These are phyloP conservation scores for Marasmius fiardii DNA, from an alignment of 1,284 basidiomycete species.

Conservation along the genomic window DNA sequence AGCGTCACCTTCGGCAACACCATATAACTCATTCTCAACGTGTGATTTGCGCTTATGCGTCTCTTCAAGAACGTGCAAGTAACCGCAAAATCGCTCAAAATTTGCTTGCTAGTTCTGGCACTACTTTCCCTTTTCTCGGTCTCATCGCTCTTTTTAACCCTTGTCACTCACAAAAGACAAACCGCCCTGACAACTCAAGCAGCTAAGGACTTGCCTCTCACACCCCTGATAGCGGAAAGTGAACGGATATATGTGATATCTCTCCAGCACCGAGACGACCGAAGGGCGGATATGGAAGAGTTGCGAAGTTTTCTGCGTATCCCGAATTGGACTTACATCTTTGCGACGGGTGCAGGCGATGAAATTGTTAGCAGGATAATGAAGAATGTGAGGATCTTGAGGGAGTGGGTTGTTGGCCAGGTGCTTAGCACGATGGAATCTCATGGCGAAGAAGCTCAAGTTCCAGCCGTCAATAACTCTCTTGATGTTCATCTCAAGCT, in stretches of 20 bases:
- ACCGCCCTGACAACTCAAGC: background rate
- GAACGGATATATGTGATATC: conserved; percentile 53
- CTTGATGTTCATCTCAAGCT: conserved; percentile 4
- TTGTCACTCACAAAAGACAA: background rate
- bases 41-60: too few relatives aligned
- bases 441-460: background rate
- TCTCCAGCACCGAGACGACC: conserved; percentile 46
- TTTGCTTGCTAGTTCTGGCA: too few relatives aligned
- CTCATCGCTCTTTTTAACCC: too few relatives aligned
- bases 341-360: conserved; percentile 41
- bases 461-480: conserved; percentile 3
- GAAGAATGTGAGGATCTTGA: conserved; percentile 35
- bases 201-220: background rate
- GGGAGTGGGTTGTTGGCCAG: conserved; percentile 15
- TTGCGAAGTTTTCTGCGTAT: conserved; percentile 37
- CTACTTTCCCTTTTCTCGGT: too few relatives aligned
- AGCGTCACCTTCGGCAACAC: too few relatives aligned
- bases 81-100: too few relatives aligned
- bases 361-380: conserved; percentile 36
- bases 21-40: too few relatives aligned
- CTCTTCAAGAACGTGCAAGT: too few relatives aligned
- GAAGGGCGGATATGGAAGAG: conserved; percentile 52
- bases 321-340: conserved; percentile 51
- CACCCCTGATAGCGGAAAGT: background rate
- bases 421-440: background rate